Conservation (phyloP, 495 filamentous ascomycete genomes). For the Parmelia sp. region DNA sequence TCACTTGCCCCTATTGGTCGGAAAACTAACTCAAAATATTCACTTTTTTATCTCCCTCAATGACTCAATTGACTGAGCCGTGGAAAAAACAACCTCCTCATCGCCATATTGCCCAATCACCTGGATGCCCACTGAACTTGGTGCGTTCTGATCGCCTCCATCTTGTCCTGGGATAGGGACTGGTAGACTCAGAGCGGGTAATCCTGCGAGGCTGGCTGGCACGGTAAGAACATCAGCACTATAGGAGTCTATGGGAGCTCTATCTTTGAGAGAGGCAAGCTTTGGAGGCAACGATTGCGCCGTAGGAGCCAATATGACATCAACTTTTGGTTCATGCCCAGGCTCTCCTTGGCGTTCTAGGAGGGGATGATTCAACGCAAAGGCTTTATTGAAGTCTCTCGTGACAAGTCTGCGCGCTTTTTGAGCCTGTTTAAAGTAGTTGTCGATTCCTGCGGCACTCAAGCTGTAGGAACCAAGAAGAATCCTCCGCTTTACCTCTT, state of each 20-base stretch:
- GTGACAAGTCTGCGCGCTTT: constrained; percentile 76
- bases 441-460: constrained; percentile 85
- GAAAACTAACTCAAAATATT: background rate
- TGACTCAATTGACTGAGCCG: constrained; percentile 44
- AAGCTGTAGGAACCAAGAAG: constrained; percentile 85
- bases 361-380: constrained; percentile 62
- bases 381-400: constrained; percentile 75
- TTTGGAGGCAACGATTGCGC: constrained; percentile 70
- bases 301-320: constrained; percentile 84
- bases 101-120: constrained; percentile 88
- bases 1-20: background rate
- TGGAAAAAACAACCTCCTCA: constrained; percentile 58
- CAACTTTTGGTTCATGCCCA: constrained; percentile 55
- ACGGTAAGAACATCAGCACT: constrained; percentile 95
- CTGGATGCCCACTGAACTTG: constrained; percentile 62
- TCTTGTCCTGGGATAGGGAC: constrained; percentile 38
- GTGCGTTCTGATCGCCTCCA: constrained; percentile 24
- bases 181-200: constrained; percentile 84
- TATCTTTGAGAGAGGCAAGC: constrained; percentile 45
- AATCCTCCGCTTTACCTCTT: constrained; percentile 79
- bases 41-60: constrained; percentile 3
- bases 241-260: constrained; percentile 54
- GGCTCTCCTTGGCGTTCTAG: constrained; percentile 39
- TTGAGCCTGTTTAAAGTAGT: constrained; percentile 95
- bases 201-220: constrained; percentile 83